Evolutionary conservation across 331 rosid species (phyloP).

Genomic region (Quercus tomentella): DNA sequence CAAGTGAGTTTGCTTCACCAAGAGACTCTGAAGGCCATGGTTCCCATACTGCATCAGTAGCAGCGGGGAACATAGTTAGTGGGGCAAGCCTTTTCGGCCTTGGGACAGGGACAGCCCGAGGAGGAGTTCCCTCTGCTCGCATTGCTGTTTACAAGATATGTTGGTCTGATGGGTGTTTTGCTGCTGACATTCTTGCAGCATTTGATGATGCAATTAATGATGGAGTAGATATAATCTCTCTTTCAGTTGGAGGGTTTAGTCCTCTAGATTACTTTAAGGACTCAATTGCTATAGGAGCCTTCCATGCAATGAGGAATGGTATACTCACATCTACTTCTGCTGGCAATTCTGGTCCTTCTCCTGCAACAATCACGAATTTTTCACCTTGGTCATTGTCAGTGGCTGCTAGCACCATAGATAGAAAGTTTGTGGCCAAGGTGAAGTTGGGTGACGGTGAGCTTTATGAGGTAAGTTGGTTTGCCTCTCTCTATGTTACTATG

Average conservation of each 20-base stretch:
- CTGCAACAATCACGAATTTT: slow-evolving; percentile 7
- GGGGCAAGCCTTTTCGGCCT: slow-evolving; percentile 37
- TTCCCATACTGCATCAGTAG: slow-evolving; percentile 49
- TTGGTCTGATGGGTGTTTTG: slow-evolving; percentile 27
- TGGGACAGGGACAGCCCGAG: slow-evolving; percentile 45
- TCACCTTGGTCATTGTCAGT: slow-evolving; percentile 50
- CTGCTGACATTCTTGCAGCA: slow-evolving; percentile 41
- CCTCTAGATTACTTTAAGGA: slow-evolving; percentile 22
- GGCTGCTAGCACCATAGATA: slow-evolving; percentile 47
- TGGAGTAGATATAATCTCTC: slow-evolving; percentile 46
- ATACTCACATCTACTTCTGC: slow-evolving; percentile 34
- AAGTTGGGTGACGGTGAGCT: slow-evolving; percentile 29
- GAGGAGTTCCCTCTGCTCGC: slow-evolving; percentile 52
- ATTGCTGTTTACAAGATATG: slow-evolving; percentile 58
- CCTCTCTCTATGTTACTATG: slow-evolving; percentile 13
- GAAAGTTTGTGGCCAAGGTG: slow-evolving; percentile 40
- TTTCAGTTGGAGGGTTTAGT: slow-evolving; percentile 24
- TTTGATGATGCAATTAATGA: slow-evolving; percentile 61
- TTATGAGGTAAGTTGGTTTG: slow-evolving; percentile 25
- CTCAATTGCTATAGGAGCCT: slow-evolving; percentile 39
- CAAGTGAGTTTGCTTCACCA: slow-evolving; percentile 25
- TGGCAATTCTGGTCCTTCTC: slow-evolving; percentile 34
- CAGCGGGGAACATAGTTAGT: slow-evolving; percentile 31
- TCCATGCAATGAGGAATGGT: slow-evolving; percentile 47
- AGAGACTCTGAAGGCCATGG: slow-evolving; percentile 56